Conservation (phyloP, 331 rosid genomes). For the Rosa hybrid region DNA sequence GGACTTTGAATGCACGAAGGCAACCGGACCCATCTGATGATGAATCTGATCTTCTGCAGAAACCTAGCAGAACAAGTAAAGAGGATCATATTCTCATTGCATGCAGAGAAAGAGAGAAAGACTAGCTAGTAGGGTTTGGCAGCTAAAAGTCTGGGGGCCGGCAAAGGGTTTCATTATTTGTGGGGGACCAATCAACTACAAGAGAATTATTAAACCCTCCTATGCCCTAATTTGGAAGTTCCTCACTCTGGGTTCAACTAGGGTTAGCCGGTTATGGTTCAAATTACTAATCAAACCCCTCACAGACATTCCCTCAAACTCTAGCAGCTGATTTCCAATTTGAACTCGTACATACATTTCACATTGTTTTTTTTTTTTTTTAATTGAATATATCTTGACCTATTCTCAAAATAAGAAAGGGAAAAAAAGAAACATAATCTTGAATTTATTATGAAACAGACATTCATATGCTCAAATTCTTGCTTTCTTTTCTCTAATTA, state of each 20-base stretch:
- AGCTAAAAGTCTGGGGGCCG: neutral
- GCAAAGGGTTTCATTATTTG: neutral
- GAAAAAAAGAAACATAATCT: neutral
- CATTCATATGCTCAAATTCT: neutral
- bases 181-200: constrained; percentile 1
- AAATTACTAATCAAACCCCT: neutral
- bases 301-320: neutral
- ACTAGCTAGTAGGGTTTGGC: neutral
- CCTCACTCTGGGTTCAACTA: constrained; percentile 1
- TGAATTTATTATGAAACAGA: neutral
- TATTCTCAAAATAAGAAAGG: neutral
- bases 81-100: constrained; percentile 2
- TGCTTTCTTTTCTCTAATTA: neutral
- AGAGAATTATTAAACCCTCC: neutral
- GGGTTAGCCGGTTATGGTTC: neutral
- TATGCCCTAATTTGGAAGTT: neutral
- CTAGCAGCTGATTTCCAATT: neutral
- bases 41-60: constrained; percentile 2
- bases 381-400: neutral
- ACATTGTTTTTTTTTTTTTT: neutral
- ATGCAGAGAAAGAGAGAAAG: neutral
- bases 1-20: neutral
- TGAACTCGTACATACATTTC: neutral
- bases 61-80: constrained; percentile 3
- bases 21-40: neutral